A percentile compares a stretch with the other conserved stretches of the same genome.
phyloP scores from a whole-genome alignment of 148 eudicot species.

The Camellia japonica region DNA sequence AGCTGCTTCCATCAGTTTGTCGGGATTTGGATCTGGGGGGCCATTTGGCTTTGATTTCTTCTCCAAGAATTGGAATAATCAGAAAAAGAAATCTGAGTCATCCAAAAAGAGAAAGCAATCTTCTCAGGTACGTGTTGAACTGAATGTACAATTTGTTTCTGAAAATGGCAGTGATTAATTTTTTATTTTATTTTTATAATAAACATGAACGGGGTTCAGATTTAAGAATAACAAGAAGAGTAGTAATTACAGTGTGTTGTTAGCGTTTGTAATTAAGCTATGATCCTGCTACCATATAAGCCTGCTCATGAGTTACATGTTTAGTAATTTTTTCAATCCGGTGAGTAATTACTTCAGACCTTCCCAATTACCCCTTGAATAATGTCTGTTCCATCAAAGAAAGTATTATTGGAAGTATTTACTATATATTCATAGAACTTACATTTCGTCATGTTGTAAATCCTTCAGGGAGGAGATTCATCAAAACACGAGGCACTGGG shows the following conservation, averaged over 20 bases:
- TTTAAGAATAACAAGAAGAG: neutral
- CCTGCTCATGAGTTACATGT: neutral
- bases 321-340: neutral
- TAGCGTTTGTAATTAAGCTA: neutral
- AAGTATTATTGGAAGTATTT: neutral
- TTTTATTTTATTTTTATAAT: neutral
- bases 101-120: conserved; percentile 32
- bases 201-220: neutral
- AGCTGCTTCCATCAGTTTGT: conserved; percentile 74
- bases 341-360: neutral
- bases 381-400: neutral
- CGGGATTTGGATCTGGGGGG: conserved; percentile 75
- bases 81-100: conserved; percentile 46
- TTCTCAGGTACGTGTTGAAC: conserved; percentile 36
- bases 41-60: conserved; percentile 63
- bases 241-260: neutral
- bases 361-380: neutral
- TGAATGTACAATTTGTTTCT: neutral
- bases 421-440: neutral
- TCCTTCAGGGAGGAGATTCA: conserved; percentile 44
- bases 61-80: conserved; percentile 43
- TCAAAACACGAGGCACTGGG: conserved; percentile 60
- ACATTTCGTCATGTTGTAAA: neutral
- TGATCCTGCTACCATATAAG: neutral
- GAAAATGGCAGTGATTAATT: neutral